Percentiles rank a stretch among this genome's conserved stretches.
Evolutionary conservation across 2,329 filamentous ascomycete genomes (phyloP).

Genomic region (Talaromyces amestolkiae): DNA sequence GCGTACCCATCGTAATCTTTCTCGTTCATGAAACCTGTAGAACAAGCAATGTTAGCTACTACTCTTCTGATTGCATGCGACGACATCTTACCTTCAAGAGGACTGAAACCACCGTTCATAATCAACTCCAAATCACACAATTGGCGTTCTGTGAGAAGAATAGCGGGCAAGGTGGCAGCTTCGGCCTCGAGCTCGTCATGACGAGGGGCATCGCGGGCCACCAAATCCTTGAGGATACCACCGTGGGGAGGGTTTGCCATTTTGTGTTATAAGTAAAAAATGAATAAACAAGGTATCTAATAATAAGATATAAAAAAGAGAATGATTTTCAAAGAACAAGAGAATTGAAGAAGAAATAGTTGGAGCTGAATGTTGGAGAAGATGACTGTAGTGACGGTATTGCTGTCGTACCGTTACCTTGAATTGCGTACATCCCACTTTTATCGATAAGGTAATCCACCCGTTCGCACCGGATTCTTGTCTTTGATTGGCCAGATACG

Average conservation of each 20-base stretch:
- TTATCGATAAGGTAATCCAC: conserved; percentile 4
- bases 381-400: neutral
- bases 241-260: conserved; percentile 68
- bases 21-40: conserved; percentile 88
- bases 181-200: conserved; percentile 76
- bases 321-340: neutral
- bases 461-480: neutral
- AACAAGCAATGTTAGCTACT: neutral
- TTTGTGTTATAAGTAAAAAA: conserved; percentile 20
- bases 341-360: conserved; percentile 2
- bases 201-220: conserved; percentile 84
- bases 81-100: conserved; percentile 75
- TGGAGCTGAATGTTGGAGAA: neutral
- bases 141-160: conserved; percentile 86
- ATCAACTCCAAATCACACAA: conserved; percentile 97
- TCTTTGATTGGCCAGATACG: neutral
- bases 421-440: neutral
- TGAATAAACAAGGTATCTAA: neutral
- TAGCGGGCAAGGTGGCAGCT: conserved; percentile 79
- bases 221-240: conserved; percentile 95
- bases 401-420: neutral
- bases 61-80: conserved; percentile 10
- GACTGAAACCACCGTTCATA: conserved; percentile 95
- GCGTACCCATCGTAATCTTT: conserved; percentile 90
- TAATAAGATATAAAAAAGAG: neutral